Base-by-base conservation (phyloP, 495 filamentous ascomycete genomes). In the Platismatia glauca region DNA sequence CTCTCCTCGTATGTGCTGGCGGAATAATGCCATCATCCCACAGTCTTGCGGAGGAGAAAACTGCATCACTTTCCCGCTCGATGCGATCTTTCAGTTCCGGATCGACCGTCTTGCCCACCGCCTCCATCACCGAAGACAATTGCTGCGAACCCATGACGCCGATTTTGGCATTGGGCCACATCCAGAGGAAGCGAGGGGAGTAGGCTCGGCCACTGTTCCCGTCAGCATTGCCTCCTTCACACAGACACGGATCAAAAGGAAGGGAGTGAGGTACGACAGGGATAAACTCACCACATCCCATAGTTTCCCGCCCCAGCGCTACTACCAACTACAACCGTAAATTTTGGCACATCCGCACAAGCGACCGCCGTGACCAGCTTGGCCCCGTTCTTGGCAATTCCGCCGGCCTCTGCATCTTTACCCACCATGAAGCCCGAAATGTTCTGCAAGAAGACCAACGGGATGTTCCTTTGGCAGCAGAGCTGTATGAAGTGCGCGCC, bases 371-470 rank as follows among this genome's bases (percentile, higher is more conserved):
- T 97, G 11, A 98, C 94, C 22, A 98, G 81, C 77, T 98, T 97
- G 0, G 94, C 94, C 48, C 94, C 94, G 70, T 98, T 95, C 81
- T 97, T 97, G 35, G 94, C 94, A 67, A 98, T 97, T 9, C 94
- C 94, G 58, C 91, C 94, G 48, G 86, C 86, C 73, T 98, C 94
- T 6, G 93, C 94, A 68, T 95, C 91, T 11, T 81, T 82, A 34
- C 94, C 94, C 16, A 98, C 94, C 94, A 98, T 98, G 79, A 98
- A 98, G 33, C 94, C 94, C 9, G 83, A 87, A 72, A 98, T 98
- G 71, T 98, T 98, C 71, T 98, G 94, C 43, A 98, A 75, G 74
- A 98, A 98, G 37, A 98, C 77, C 0, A 98, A 78, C 20, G 94
- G 93, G 56, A 97, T 89, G 31, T 86, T 81, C 57, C 95, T 87